phyloP scores from a whole-genome alignment of 805 yeast genomes.

The Lachancea sp. region DNA sequence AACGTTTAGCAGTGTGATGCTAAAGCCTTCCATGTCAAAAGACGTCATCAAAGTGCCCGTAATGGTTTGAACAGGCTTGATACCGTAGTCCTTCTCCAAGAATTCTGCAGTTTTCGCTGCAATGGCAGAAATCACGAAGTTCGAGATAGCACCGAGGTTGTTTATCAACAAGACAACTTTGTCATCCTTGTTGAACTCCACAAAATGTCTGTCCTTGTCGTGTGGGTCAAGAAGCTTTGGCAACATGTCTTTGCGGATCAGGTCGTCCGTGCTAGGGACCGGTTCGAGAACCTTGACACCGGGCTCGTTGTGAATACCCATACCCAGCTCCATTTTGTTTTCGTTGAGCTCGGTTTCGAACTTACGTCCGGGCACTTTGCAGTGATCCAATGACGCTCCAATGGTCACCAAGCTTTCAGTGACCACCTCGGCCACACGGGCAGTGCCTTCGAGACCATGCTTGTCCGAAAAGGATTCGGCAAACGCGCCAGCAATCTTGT shows the following conservation, averaged over 20 bases:
- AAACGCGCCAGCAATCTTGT: slow-evolving; percentile 77
- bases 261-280: slow-evolving; percentile 62
- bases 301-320: slow-evolving; percentile 95
- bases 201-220: slow-evolving; percentile 78
- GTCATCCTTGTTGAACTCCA: slow-evolving; percentile 57
- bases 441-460: slow-evolving; percentile 48
- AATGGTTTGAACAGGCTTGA: slow-evolving; percentile 60
- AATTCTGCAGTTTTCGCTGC: slow-evolving; percentile 51
- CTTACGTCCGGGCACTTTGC: slow-evolving; percentile 79
- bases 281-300: slow-evolving; percentile 53
- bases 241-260: slow-evolving; percentile 52
- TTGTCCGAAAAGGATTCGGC: slow-evolving; percentile 37
- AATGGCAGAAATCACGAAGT: slow-evolving; percentile 69
- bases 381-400: slow-evolving; percentile 85
- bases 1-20: slow-evolving; percentile 72
- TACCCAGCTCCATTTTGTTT: slow-evolving; percentile 79
- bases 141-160: slow-evolving; percentile 86
- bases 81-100: slow-evolving; percentile 46
- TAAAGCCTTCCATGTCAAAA: slow-evolving; percentile 86
- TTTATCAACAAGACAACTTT: slow-evolving; percentile 68
- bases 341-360: slow-evolving; percentile 46
- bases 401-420: slow-evolving; percentile 71
- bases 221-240: slow-evolving; percentile 52
- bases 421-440: slow-evolving; percentile 52
- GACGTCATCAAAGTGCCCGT: slow-evolving; percentile 84